phyloP scores from a whole-genome alignment of 1,284 basidiomycete genomes.

The Blastosporella zonata region DNA sequence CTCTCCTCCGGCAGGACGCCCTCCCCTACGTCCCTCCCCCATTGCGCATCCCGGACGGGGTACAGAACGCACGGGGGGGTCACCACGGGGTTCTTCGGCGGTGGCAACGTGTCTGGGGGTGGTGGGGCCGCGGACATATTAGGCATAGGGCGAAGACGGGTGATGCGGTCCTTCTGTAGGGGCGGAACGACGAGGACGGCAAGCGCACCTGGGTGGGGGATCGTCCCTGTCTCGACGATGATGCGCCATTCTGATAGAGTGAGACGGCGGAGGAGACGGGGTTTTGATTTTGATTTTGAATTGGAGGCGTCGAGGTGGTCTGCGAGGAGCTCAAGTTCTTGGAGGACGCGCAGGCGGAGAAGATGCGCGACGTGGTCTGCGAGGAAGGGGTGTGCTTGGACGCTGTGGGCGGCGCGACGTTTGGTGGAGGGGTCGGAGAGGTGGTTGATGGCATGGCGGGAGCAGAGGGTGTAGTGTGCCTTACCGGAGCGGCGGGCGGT shows the following conservation, averaged over 20 bases:
- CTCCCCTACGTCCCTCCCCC: constrained; percentile 15
- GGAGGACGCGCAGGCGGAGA: constrained; percentile 66
- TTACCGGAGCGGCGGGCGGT: constrained; percentile 41
- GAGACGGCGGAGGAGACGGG: constrained; percentile 53
- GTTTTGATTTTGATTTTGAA: constrained; percentile 21
- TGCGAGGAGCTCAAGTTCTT: constrained; percentile 63
- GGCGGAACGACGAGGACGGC: constrained; percentile 72
- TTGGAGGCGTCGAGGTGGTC: constrained; percentile 35
- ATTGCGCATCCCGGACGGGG: constrained; percentile 14
- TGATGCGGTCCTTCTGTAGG: constrained; percentile 51
- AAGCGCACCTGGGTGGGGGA: constrained; percentile 52
- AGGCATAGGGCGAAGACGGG: constrained; percentile 41
- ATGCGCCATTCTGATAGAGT: constrained; percentile 55
- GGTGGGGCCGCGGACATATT: constrained; percentile 41
- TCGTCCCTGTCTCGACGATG: constrained; percentile 43
- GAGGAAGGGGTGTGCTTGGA: constrained; percentile 39
- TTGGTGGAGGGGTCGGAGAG: constrained; percentile 31
- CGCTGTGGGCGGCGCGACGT: constrained; percentile 25
- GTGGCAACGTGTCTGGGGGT: constrained; percentile 22
- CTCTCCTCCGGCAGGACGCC: constrained; percentile 38
- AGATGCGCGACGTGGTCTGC: constrained; percentile 56
- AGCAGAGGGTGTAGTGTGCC: constrained; percentile 56
- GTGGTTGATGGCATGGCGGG: constrained; percentile 42
- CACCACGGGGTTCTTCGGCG: constrained; percentile 27
- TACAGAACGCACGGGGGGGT: constrained; percentile 36